Evolutionary conservation across 495 filamentous ascomycete species (phyloP), one percentile per base, ranked within the genome.

Genomic region (Aspergillus taichungensis): DNA sequence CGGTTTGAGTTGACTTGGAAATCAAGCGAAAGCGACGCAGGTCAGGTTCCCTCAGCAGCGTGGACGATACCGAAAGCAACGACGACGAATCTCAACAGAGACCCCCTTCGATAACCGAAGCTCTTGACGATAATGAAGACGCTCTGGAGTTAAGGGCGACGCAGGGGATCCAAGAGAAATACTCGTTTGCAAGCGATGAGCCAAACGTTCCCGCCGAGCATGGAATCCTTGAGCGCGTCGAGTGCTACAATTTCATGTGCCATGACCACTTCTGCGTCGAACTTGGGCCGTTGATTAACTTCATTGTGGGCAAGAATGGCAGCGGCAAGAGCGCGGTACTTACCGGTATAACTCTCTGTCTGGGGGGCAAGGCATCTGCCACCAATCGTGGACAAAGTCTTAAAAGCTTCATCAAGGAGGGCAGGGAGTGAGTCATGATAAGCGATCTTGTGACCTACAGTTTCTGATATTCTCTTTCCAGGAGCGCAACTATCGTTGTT

Each of bases 271-370:
- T 97, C 11, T 74, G 82, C 42, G 83, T 94, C 38, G 76, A 84
- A 33, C 71, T 99, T 12, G 91, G 92, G 0, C 91, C 92, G 0
- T 73, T 95, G 5, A 92, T 97, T 52, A 99, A 97, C 61, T 99
- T 97, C 64, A 88, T 99, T 40, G 87, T 95, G 43, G 92, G 92
- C 3, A 87, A 94, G 57, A 99, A 99, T 62, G 92, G 92, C 34
- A 97, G 92, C 56, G 92, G 92, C n/a, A 99, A 99, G 68, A 96
- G 91, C 60, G 92, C 92, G 14, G 82, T 97, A 13, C 67, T 99
- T n/a, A 96, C 92, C 2, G 92, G 87, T 6, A 79, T 99, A 43
- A 96, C 89, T 0, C 72, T 99, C 29, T 97, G 94, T 55, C 73
- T 99, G 6, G 94, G 92, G 31, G 92, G 87, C 3, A 96, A 95